Evolutionary conservation across 1,284 basidiomycete species (phyloP).

Genomic region (Ustilago loliicola): DNA sequence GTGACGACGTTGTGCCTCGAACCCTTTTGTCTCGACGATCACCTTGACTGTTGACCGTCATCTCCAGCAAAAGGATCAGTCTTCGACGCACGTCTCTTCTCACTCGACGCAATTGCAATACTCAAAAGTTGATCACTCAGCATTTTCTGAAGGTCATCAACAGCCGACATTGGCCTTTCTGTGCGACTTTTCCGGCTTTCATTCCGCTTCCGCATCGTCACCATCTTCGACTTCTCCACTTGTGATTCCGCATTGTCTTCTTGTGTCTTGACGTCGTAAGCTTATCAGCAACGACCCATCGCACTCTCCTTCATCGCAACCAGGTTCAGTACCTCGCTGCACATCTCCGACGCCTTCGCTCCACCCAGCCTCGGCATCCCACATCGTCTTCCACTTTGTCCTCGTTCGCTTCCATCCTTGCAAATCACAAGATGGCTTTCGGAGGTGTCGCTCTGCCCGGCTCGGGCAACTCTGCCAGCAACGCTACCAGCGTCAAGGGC

Average conservation of each 20-base stretch:
- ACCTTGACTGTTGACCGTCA: constrained; percentile 47
- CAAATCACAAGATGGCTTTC: constrained; percentile 42
- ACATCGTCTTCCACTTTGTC: constrained; percentile 3
- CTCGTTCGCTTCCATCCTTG: constrained; percentile 1
- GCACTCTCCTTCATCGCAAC: constrained; percentile 22
- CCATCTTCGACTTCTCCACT: not conserved
- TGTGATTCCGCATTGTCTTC: constrained; percentile 10
- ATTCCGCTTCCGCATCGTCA: constrained; percentile 15
- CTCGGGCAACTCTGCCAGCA: constrained; percentile 42
- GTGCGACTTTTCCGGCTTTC: constrained; percentile 16
- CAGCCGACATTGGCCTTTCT: constrained; percentile 17
- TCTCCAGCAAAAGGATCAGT: constrained; percentile 14
- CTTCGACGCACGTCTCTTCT: constrained; percentile 11
- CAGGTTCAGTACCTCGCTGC: constrained; percentile 10
- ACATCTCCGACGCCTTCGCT: constrained; percentile 23
- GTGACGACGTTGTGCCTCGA: constrained; percentile 37
- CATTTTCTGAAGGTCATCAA: constrained; percentile 24
- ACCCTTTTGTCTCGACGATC: constrained; percentile 36
- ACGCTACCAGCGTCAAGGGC: constrained; percentile 32
- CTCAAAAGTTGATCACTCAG: constrained; percentile 20
- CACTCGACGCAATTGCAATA: constrained; percentile 22
- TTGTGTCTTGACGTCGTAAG: constrained; percentile 9
- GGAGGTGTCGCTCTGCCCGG: constrained; percentile 56
- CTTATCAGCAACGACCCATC: constrained; percentile 2
- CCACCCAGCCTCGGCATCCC: not conserved